Base-by-base conservation (phyloP, 805 yeast species). In the Clavispora asparagi region DNA sequence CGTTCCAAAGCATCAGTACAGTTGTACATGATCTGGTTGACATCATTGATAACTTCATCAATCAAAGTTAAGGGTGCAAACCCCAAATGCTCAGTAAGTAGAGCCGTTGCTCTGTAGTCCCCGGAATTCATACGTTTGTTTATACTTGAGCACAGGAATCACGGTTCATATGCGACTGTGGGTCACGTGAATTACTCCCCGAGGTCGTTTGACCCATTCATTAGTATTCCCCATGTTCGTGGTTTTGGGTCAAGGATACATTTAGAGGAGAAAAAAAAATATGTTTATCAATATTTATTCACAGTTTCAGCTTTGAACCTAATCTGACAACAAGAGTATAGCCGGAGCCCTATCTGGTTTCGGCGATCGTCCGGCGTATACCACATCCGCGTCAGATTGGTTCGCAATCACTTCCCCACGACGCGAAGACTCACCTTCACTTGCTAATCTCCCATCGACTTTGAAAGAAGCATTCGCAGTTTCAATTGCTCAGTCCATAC, bases 11-110 rank as follows among this genome's bases (percentile, higher is more conserved):
- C 95, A 40, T 78, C 79, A 0, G 91, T 83, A 58, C 96, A 86
- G 54, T 84, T 82, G 65, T 86, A 85, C 82, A 89, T 77, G 26
- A 88, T 79, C 43, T 82, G 89, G 58, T 90, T 90, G 23, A 88
- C 94, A 1, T 89, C 87, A 63, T 90, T 89, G 55, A 90, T 87
- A 11, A 91, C 83, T 57, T 88, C 96, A 56, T 91, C 97, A 6
- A 91, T 76, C 12, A 90, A 67, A 0, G 91, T 79, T 9, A 89
- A 76, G 0, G 97, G 96, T 7, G 94, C 86, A 57, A 78, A 87
- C 31, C 87, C 96, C 31, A 91, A 68, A 60, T 90, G 96, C 64
- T 90, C 97, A 1, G 96, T 86, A 42, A 91, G 71, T 14, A 89
- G 57, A 10, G 69, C 59, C 26, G 65, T 60, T 27, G 57, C 63